Evolutionary conservation across 345 rosid genomes (phyloP).

Genomic region (Orychophragmus violaceus): DNA sequence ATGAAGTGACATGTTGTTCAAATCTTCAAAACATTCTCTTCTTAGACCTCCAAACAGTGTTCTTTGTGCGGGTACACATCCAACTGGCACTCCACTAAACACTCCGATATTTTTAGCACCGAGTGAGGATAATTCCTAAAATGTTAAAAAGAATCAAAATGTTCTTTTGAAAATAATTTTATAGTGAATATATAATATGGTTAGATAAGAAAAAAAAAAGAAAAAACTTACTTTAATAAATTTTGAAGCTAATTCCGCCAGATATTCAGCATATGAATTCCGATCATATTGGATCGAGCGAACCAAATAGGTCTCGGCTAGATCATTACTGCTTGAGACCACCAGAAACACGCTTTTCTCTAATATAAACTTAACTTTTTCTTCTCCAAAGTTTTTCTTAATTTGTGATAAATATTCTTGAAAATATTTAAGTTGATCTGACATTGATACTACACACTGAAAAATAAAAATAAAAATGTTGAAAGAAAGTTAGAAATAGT

Average conservation of each 20-base stretch:
- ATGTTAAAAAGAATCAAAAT: neutral
- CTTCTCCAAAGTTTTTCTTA: slow-evolving; percentile 20
- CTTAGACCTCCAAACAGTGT: slow-evolving; percentile 15
- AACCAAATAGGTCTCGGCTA: slow-evolving; percentile 19
- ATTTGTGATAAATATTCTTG: slow-evolving; percentile 22
- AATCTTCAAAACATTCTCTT: slow-evolving; percentile 20
- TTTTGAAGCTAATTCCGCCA: slow-evolving; percentile 4
- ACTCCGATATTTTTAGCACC: slow-evolving; percentile 19
- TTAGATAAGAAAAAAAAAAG: neutral
- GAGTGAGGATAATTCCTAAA: slow-evolving; percentile 8
- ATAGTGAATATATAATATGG: neutral
- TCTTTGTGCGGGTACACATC: slow-evolving; percentile 23
- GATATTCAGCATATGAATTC: slow-evolving; percentile 15
- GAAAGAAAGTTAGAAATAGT: neutral
- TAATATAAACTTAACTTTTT: slow-evolving; percentile 17
- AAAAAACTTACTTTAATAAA: slow-evolving; percentile 14
- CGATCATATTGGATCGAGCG: neutral
- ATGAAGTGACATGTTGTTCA: slow-evolving; percentile 20
- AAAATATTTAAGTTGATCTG: slow-evolving; percentile 24
- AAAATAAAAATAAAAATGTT: neutral
- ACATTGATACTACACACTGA: slow-evolving; percentile 19
- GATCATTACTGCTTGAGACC: slow-evolving; percentile 29
- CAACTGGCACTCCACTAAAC: slow-evolving; percentile 22
- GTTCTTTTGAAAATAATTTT: neutral
- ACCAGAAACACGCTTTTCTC: slow-evolving; percentile 25